phyloP scores from a whole-genome alignment of 2,329 filamentous ascomycete species.

The Fusarium secorum region DNA sequence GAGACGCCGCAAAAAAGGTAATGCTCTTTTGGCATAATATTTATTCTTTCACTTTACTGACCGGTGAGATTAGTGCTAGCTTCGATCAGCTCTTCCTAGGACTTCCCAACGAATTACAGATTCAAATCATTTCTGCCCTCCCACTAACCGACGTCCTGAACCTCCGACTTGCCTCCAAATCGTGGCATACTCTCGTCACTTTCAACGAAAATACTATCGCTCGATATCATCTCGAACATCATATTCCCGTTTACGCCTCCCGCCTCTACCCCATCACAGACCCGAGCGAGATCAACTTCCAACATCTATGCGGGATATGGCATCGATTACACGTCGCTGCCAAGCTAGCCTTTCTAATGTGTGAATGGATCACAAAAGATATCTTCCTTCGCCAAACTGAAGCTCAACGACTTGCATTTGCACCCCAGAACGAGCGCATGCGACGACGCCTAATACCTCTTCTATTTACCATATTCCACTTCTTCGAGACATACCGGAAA shows the following conservation, averaged over 20 bases:
- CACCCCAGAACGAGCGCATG: slow-evolving; percentile 69
- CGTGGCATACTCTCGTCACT: slow-evolving; percentile 67
- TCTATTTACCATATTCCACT: slow-evolving; percentile 72
- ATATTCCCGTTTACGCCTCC: slow-evolving; percentile 67
- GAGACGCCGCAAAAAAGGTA: slow-evolving; percentile 49
- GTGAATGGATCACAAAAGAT: slow-evolving; percentile 70
- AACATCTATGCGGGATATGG: slow-evolving; percentile 71
- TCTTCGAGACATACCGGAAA: slow-evolving; percentile 70
- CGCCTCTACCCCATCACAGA: slow-evolving; percentile 65
- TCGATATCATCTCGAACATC: slow-evolving; percentile 66
- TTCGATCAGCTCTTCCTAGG: slow-evolving; percentile 66
- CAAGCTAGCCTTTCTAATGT: slow-evolving; percentile 68
- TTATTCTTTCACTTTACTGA: background rate
- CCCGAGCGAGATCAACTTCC: slow-evolving; percentile 59
- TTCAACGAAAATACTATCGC: slow-evolving; percentile 68
- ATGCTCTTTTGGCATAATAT: background rate
- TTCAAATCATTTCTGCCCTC: slow-evolving; percentile 67
- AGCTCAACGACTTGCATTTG: slow-evolving; percentile 63
- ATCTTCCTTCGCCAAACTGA: slow-evolving; percentile 68
- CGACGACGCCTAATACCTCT: slow-evolving; percentile 69
- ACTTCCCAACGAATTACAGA: slow-evolving; percentile 68
- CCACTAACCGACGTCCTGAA: slow-evolving; percentile 68
- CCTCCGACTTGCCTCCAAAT: slow-evolving; percentile 64
- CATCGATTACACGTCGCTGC: slow-evolving; percentile 70
- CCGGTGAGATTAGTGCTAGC: slow-evolving; percentile 39